These are phyloP conservation scores for Colletotrichum euphorbiae DNA, from an alignment of 2,329 filamentous ascomycete genomes.

Conservation along the genomic window DNA sequence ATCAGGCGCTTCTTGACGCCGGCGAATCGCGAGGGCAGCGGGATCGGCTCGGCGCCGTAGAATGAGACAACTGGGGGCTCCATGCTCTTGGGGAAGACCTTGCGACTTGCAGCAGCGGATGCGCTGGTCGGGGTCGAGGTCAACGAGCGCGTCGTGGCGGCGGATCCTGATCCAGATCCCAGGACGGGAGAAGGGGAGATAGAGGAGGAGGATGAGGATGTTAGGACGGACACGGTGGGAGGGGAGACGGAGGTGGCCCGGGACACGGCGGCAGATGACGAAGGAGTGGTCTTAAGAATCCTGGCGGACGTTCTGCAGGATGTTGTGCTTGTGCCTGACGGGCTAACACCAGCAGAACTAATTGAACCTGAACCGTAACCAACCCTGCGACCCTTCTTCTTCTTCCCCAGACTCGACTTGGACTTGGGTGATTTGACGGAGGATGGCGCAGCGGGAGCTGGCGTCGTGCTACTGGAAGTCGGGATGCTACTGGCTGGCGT, in stretches of 20 bases:
- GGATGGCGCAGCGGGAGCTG: conserved; percentile 19
- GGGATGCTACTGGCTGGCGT: conserved; percentile 11
- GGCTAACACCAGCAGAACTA: conserved; percentile 2
- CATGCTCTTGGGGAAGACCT: conserved; percentile 40
- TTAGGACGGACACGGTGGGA: conserved; percentile 5
- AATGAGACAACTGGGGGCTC: conserved; percentile 62
- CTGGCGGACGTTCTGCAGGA: conserved; percentile 35
- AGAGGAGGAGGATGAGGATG: background rate
- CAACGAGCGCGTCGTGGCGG: conserved; percentile 30
- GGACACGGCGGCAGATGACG: conserved; percentile 30
- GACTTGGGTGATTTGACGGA: conserved; percentile 20
- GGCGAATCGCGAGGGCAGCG: conserved; percentile 55
- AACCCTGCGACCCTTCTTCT: conserved; percentile 37
- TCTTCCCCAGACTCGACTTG: conserved; percentile 36
- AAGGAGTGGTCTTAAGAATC: conserved; percentile 40
- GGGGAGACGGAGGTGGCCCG: conserved; percentile 37
- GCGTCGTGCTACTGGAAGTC: conserved; percentile 23
- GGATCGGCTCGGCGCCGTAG: conserved; percentile 62
- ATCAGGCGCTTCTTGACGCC: conserved; percentile 55
- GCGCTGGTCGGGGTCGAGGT: conserved; percentile 12
- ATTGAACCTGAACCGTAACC: conserved; percentile 14
- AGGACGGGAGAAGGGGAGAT: conserved; percentile 12
- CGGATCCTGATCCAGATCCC: background rate
- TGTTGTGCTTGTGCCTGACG: background rate
- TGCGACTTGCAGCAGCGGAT: conserved; percentile 33